These are phyloP conservation scores for Zarea fungicola DNA, from an alignment of 2,329 filamentous ascomycete species.

Conservation along the genomic window DNA sequence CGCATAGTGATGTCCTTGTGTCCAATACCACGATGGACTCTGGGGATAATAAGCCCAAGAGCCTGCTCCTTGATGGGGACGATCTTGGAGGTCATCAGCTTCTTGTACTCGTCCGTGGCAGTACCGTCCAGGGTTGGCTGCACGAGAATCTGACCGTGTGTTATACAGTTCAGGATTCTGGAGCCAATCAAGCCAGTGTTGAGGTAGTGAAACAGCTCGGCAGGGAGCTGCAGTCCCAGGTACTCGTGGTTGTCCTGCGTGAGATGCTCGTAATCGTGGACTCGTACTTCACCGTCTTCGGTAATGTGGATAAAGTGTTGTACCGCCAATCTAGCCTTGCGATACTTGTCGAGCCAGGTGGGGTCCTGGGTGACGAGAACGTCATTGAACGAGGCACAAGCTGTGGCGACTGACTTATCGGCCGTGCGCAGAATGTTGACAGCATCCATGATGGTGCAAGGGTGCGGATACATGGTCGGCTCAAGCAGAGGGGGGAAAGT, in stretches of 20 bases:
- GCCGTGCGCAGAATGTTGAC: slow-evolving; percentile 68
- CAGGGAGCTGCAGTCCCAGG: slow-evolving; percentile 80
- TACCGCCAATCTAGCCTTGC: slow-evolving; percentile 76
- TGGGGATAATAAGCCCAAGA: slow-evolving; percentile 70
- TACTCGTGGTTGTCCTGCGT: slow-evolving; percentile 85
- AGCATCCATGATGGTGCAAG: slow-evolving; percentile 65
- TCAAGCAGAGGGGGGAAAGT: slow-evolving; percentile 73
- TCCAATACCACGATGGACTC: slow-evolving; percentile 77
- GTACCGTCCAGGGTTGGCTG: slow-evolving; percentile 82
- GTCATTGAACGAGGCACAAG: slow-evolving; percentile 75
- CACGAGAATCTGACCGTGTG: slow-evolving; percentile 71
- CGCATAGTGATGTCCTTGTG: slow-evolving; percentile 72
- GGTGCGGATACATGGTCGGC: slow-evolving; percentile 47
- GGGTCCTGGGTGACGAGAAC: slow-evolving; percentile 65
- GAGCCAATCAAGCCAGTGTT: slow-evolving; percentile 76
- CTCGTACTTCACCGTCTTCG: slow-evolving; percentile 68
- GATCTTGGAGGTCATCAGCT: slow-evolving; percentile 69
- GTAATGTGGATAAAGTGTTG: slow-evolving; percentile 83
- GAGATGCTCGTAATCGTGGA: slow-evolving; percentile 66
- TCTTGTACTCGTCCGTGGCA: slow-evolving; percentile 72
- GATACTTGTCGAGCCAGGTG: slow-evolving; percentile 80
- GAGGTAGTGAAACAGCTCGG: slow-evolving; percentile 87
- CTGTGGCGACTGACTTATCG: slow-evolving; percentile 63
- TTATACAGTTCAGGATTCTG: slow-evolving; percentile 75
- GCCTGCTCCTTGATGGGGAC: slow-evolving; percentile 70